Conservation (phyloP, 495 filamentous ascomycete species). For the Lophiostoma macrostomum region DNA sequence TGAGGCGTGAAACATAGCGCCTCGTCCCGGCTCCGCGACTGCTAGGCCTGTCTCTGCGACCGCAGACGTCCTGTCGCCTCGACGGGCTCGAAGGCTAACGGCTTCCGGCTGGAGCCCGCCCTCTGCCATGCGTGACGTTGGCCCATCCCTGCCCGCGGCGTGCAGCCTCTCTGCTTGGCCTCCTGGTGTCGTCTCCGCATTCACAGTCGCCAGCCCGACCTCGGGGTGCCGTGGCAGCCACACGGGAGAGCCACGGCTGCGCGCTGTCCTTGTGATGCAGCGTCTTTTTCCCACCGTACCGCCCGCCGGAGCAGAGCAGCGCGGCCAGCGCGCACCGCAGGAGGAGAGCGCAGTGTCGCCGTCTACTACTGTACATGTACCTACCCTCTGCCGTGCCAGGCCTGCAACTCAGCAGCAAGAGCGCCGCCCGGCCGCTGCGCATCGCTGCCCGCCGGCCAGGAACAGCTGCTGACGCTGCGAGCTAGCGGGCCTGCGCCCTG, state of each 20-base stretch:
- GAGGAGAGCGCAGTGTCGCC: neutral
- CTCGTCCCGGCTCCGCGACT: conserved; percentile 17
- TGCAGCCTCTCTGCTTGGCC: neutral
- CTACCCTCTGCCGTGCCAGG: neutral
- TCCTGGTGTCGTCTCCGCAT: conserved; percentile 4
- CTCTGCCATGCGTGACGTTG: neutral
- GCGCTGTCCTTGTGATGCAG: conserved; percentile 7
- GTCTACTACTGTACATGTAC: neutral
- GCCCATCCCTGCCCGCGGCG: neutral
- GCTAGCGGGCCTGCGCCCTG: neutral
- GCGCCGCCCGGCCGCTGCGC: neutral
- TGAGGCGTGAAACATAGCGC: conserved; percentile 22
- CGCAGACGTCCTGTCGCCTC: too few relatives aligned
- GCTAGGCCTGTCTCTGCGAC: neutral
- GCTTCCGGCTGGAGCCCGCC: too few relatives aligned
- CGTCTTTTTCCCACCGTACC: neutral
- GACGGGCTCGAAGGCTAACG: too few relatives aligned
- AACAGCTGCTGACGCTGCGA: too few relatives aligned
- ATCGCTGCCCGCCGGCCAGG: too few relatives aligned
- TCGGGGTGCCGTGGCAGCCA: neutral
- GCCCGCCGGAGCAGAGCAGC: neutral
- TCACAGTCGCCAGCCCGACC: neutral
- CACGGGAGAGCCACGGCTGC: neutral
- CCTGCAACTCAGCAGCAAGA: neutral
- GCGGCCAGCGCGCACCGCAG: conserved; percentile 1